Percentiles rank a stretch among this genome's conserved stretches.
Conservation (phyloP, 208 protist genomes). For the Crithidia mellificae region DNA sequence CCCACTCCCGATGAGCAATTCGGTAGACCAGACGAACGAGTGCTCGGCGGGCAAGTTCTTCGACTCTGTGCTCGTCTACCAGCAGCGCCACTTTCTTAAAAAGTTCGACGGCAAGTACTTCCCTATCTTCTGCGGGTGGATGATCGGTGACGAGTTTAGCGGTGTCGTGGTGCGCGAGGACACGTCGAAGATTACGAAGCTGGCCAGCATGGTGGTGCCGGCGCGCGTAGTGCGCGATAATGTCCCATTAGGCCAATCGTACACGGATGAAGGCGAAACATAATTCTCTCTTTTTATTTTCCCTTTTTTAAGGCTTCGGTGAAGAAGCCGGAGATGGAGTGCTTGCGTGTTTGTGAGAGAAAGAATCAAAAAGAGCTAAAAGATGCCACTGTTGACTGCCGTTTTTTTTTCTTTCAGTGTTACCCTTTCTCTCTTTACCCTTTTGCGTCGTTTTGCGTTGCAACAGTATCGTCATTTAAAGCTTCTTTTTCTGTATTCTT, state of each 20-base stretch:
- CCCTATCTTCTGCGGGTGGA: conserved; percentile 83
- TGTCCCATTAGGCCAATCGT: conserved; percentile 21
- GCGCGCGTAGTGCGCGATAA: conserved; percentile 60
- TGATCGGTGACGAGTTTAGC: conserved; percentile 65
- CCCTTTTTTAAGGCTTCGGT: too few relatives aligned
- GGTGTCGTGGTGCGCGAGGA: conserved; percentile 80
- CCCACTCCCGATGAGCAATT: conserved; percentile 28
- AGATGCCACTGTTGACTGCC: too few relatives aligned
- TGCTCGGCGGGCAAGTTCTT: conserved; percentile 60
- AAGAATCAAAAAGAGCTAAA: too few relatives aligned
- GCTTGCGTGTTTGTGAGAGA: too few relatives aligned
- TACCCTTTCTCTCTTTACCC: too few relatives aligned
- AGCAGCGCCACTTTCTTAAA: conserved; percentile 67
- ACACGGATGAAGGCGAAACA: conserved; percentile 26
- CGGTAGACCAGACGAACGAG: conserved; percentile 57
- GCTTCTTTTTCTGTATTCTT: too few relatives aligned
- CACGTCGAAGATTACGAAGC: conserved; percentile 79
- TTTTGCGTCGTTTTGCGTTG: too few relatives aligned
- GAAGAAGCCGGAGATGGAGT: neutral
- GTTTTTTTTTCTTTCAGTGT: too few relatives aligned
- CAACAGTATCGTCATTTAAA: too few relatives aligned
- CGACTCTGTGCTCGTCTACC: conserved; percentile 70
- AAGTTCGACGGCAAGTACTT: conserved; percentile 77
- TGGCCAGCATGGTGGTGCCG: conserved; percentile 61
- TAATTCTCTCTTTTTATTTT: too few relatives aligned